phyloP scores from a whole-genome alignment of 1,139 yeast genomes.

The Geotrichum phurueaensis region DNA sequence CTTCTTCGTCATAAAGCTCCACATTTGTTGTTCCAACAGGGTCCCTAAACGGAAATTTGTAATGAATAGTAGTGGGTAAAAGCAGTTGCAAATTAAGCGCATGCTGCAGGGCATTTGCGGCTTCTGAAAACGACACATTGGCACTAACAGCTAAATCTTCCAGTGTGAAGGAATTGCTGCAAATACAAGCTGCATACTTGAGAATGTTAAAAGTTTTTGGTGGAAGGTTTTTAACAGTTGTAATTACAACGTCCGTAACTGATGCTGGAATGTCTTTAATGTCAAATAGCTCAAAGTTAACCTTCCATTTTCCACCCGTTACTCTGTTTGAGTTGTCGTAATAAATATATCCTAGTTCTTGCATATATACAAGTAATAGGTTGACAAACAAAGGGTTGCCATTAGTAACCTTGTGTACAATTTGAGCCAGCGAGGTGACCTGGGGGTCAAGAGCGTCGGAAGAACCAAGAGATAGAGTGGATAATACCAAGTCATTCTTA shows the following conservation, averaged over 20 bases:
- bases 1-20: constrained; percentile 37
- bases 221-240: constrained; percentile 27
- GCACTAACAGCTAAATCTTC: constrained; percentile 43
- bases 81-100: constrained; percentile 39
- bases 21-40: constrained; percentile 37
- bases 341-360: constrained; percentile 25
- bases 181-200: constrained; percentile 44
- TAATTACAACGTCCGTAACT: constrained; percentile 27
- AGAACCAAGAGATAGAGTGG: background rate
- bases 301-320: constrained; percentile 29
- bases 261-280: constrained; percentile 24
- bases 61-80: constrained; percentile 42
- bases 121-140: constrained; percentile 32
- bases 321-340: constrained; percentile 23
- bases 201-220: constrained; percentile 32
- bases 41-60: constrained; percentile 47
- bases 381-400: constrained; percentile 33
- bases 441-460: constrained; percentile 23
- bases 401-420: constrained; percentile 26
- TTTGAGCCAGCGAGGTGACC: constrained; percentile 28
- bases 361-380: constrained; percentile 25
- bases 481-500: background rate
- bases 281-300: constrained; percentile 27
- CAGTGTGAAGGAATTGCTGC: constrained; percentile 42
- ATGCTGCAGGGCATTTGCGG: constrained; percentile 35